Percentiles rank a stretch among this genome's conserved stretches.
Evolutionary conservation across 305 asterid species (phyloP).

Genomic region (Andrographis paniculata): DNA sequence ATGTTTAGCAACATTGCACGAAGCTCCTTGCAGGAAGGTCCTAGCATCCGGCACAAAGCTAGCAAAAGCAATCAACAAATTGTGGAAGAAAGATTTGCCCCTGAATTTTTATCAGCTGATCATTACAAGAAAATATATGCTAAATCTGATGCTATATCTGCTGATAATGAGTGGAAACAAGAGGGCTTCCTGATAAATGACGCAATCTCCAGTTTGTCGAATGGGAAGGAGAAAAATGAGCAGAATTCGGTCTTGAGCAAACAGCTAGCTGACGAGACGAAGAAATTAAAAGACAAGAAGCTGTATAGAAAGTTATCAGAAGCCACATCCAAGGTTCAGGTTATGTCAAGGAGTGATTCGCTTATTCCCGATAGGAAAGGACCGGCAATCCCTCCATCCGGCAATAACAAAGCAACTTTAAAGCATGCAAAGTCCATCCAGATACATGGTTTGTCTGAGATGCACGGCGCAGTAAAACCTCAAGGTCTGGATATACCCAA

Average conservation of each 20-base stretch:
- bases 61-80: slow-evolving; percentile 19
- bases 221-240: too few species aligned
- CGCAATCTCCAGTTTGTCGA: too few species aligned
- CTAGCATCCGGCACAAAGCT: slow-evolving; percentile 18
- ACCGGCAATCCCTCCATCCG: slow-evolving; percentile 31
- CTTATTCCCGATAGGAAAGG: slow-evolving; percentile 25
- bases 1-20: slow-evolving; percentile 25
- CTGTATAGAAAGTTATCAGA: slow-evolving; percentile 24
- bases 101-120: slow-evolving; percentile 16
- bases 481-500: slow-evolving; percentile 26
- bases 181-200: too few species aligned
- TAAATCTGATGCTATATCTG: slow-evolving; percentile 6
- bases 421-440: slow-evolving; percentile 56
- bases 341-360: slow-evolving; percentile 28
- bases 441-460: slow-evolving; percentile 24
- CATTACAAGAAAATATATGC: slow-evolving; percentile 14
- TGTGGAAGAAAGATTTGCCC: slow-evolving; percentile 19
- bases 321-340: slow-evolving; percentile 27
- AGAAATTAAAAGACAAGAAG: slow-evolving; percentile 16
- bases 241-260: too few species aligned
- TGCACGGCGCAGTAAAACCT: slow-evolving; percentile 31
- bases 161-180: too few species aligned
- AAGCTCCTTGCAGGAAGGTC: slow-evolving; percentile 19
- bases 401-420: slow-evolving; percentile 24
- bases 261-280: slow-evolving; percentile 24